Evolutionary conservation across 805 yeast genomes (phyloP).

Genomic region (Metschnikowia colocasiae): DNA sequence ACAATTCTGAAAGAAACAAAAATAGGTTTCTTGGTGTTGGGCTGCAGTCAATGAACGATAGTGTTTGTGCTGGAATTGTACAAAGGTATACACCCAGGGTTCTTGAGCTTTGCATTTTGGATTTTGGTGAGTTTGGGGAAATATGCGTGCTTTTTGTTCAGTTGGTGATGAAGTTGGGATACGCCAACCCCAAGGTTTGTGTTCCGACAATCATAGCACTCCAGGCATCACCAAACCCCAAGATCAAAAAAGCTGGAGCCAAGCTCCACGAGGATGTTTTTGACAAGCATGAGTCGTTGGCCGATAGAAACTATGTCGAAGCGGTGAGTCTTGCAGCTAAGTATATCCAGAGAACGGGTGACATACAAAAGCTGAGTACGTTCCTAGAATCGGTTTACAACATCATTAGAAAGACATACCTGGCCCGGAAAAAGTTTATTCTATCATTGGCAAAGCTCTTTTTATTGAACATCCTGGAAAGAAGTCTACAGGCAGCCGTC

Average conservation of each 20-base stretch:
- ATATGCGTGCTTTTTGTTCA: slow-evolving; percentile 54
- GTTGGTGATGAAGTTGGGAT: slow-evolving; percentile 59
- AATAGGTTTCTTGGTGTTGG: slow-evolving; percentile 51
- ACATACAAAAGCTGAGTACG: slow-evolving; percentile 24
- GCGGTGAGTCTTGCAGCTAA: slow-evolving; percentile 56
- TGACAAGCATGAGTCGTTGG: slow-evolving; percentile 66
- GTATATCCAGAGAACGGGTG: slow-evolving; percentile 28
- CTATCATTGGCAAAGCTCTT: slow-evolving; percentile 22
- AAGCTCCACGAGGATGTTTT: slow-evolving; percentile 53
- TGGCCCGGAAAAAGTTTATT: slow-evolving; percentile 42
- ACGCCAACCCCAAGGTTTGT: slow-evolving; percentile 69
- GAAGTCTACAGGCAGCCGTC: slow-evolving; percentile 10
- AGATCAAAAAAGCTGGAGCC: slow-evolving; percentile 46
- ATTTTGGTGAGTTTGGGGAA: slow-evolving; percentile 44
- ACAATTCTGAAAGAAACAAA: slow-evolving; percentile 34
- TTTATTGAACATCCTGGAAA: slow-evolving; percentile 11
- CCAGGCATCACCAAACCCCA: slow-evolving; percentile 47
- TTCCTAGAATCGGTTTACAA: slow-evolving; percentile 41
- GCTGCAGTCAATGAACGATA: slow-evolving; percentile 48
- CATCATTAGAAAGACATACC: slow-evolving; percentile 37
- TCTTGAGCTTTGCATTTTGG: slow-evolving; percentile 45
- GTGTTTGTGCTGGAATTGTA: slow-evolving; percentile 64
- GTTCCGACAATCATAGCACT: slow-evolving; percentile 69
- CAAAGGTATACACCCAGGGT: slow-evolving; percentile 56
- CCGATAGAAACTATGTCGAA: slow-evolving; percentile 60